A percentile compares a stretch with the other conserved stretches of the same genome.
Evolutionary conservation across 208 protist species (phyloP).

Genomic region (Trypanosoma theileri): DNA sequence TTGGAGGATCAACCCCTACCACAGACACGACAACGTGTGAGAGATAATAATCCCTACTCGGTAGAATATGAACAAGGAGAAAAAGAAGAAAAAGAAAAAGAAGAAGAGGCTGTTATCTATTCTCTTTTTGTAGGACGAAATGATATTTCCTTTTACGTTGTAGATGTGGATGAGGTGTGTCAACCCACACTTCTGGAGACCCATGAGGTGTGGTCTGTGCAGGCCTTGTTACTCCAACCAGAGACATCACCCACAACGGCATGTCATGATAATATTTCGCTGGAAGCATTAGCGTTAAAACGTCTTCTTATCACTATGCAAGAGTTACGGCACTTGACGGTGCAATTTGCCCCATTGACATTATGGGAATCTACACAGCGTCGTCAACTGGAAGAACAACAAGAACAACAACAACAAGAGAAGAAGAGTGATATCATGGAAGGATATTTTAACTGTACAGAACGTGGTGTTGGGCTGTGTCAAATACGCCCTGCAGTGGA

Average conservation of each 20-base stretch:
- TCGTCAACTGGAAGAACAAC: too few species aligned
- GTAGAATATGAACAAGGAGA: neutral
- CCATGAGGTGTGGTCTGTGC: slow-evolving; percentile 74
- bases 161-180: slow-evolving; percentile 80
- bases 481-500: neutral
- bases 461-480: slow-evolving; percentile 12
- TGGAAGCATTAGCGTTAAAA: slow-evolving; percentile 51
- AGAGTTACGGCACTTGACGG: neutral
- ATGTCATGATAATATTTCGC: slow-evolving; percentile 41
- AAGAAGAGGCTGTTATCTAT: slow-evolving; percentile 18
- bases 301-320: slow-evolving; percentile 54
- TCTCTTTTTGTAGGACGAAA: slow-evolving; percentile 70
- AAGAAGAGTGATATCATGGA: slow-evolving; percentile 1
- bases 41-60: slow-evolving; percentile 44
- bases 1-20: slow-evolving; percentile 52
- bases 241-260: slow-evolving; percentile 41
- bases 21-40: slow-evolving; percentile 30
- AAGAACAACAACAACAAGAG: neutral
- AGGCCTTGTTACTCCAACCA: slow-evolving; percentile 47
- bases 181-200: slow-evolving; percentile 60
- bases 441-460: slow-evolving; percentile 20
- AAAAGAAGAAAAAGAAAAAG: neutral
- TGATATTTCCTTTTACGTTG: slow-evolving; percentile 59
- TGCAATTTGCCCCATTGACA: slow-evolving; percentile 1
- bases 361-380: neutral